Evolutionary conservation across 495 filamentous ascomycete species (phyloP), one percentile per base, ranked within the genome.

Genomic region (Hypoxylon subgilvum): DNA sequence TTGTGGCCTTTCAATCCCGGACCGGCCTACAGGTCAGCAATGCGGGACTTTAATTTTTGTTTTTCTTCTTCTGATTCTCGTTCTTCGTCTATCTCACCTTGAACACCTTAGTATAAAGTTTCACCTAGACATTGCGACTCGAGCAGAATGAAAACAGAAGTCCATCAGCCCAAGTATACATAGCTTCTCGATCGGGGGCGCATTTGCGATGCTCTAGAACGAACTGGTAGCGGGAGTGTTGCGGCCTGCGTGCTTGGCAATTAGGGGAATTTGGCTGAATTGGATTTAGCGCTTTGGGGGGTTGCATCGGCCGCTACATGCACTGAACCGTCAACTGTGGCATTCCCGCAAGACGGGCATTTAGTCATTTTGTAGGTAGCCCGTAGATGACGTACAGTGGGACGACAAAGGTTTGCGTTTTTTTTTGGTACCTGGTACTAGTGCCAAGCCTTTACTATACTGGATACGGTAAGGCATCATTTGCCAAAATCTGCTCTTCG

Each of bases 251-350:
- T 53, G 8, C 59, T 68, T 62, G 62, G 63, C 66, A 68, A 66
- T 66, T 60, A 63, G 46, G 42, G 38, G 57, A 49, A 51, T 55
- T 53, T 45, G 63, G 63, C 63, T 66, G 54, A 69, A 66, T 59
- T 57, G 44, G 12, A 52, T 47, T 39, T 41, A 22, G 25, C 1
- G 23, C 3, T 19, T 14, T 35, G 19, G 6, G 22, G 47, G 43
- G 47, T 53, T 47, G 31, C 57, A 55, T 50, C 36, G 57, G 43
- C 44, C 54, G 17, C 49, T 44, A 14, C 13, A n/a, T 35, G 3
- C 12, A 8, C n/a, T 5, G 4, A 16, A 4, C 7, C 13, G 7
- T 17, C 34, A 38, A 4, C 13, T 16, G 13, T 18, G 14, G n/a
- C n/a, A n/a, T n/a, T n/a, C n/a, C n/a, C n/a, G n/a, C n/a, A n/a